These are phyloP conservation scores for Viola odorata DNA, from an alignment of 345 rosid genomes.

Conservation along the genomic window DNA sequence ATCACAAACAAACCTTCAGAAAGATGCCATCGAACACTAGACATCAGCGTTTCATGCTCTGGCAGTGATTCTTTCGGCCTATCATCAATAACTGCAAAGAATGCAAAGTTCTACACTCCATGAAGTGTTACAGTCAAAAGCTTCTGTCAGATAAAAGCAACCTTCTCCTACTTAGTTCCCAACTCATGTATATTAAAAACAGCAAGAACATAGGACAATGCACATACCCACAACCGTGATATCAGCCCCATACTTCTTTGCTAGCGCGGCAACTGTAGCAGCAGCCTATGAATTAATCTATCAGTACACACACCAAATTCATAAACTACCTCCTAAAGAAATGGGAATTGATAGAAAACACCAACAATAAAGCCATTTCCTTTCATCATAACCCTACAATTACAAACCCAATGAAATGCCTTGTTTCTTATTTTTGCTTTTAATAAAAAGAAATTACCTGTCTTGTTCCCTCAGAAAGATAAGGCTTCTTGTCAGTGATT, in stretches of 20 bases:
- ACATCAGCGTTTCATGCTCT: constrained; percentile 73
- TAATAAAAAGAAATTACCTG: constrained; percentile 43
- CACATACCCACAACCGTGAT: constrained; percentile 78
- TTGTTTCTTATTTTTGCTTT: background rate
- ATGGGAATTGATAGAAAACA: no score
- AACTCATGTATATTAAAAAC: background rate
- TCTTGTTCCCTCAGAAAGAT: constrained; percentile 87
- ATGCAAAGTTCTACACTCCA: constrained; percentile 20
- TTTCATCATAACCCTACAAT: no score
- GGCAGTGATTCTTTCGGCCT: constrained; percentile 65
- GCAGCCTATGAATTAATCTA: constrained; percentile 51
- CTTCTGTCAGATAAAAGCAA: constrained; percentile 3
- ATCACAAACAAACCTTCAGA: constrained; percentile 48
- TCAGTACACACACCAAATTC: background rate
- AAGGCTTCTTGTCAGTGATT: constrained; percentile 69
- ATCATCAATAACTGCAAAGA: constrained; percentile 71
- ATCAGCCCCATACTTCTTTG: constrained; percentile 87
- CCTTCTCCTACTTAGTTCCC: constrained; percentile 9
- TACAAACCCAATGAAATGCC: background rate
- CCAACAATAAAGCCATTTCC: no score
- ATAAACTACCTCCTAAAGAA: no score
- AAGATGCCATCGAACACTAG: constrained; percentile 90
- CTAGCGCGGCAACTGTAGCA: constrained; percentile 80
- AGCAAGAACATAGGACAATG: constrained; percentile 4
- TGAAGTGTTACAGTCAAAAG: constrained; percentile 18